Evolutionary conservation across 306 rosid species (phyloP).

Genomic region (Quercus wislizeni): DNA sequence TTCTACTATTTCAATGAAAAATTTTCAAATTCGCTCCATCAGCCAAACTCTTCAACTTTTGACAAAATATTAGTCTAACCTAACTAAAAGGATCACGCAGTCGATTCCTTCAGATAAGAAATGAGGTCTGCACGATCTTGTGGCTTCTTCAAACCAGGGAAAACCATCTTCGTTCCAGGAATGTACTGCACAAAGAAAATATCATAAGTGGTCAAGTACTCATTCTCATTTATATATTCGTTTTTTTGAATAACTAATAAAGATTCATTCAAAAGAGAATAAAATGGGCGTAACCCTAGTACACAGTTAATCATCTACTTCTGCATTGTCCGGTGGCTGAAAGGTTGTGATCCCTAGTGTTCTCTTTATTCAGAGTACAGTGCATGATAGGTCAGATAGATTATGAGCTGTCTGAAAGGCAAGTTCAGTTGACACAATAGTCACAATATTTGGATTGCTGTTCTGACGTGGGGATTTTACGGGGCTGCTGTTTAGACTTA

Average conservation of each 20-base stretch:
- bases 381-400: too few relatives aligned
- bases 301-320: too few relatives aligned
- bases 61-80: neutral
- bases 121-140: slow-evolving; percentile 21
- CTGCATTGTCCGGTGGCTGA: too few relatives aligned
- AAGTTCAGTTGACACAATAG: too few relatives aligned
- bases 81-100: neutral
- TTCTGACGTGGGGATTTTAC: too few relatives aligned
- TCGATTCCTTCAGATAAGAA: slow-evolving; percentile 15
- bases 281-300: too few relatives aligned
- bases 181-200: slow-evolving; percentile 19
- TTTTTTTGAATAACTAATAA: neutral
- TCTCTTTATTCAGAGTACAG: too few relatives aligned
- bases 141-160: slow-evolving; percentile 28
- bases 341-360: too few relatives aligned
- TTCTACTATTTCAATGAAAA: neutral
- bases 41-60: neutral
- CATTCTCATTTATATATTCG: neutral
- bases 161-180: slow-evolving; percentile 30
- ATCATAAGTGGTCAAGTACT: neutral
- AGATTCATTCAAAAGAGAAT: neutral
- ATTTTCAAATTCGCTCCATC: neutral
- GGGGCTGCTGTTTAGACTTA: too few relatives aligned
- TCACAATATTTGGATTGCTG: too few relatives aligned
- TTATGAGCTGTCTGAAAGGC: too few relatives aligned